Base-by-base conservation (phyloP, 2,329 filamentous ascomycete genomes). In the Uncinocarpus reesii region DNA sequence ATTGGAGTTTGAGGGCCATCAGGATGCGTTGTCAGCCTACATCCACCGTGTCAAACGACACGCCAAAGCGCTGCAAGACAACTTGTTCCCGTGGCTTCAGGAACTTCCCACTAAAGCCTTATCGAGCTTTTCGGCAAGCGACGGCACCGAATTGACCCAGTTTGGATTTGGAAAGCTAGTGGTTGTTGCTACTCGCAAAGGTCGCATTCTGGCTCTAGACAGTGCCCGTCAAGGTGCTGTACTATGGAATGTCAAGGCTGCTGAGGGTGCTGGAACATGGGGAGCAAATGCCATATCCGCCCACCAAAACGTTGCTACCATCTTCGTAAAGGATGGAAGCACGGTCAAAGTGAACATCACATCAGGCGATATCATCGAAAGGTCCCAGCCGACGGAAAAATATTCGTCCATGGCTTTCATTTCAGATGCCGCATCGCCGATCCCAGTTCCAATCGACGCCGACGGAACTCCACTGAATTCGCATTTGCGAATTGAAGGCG, bases 161-260 rank as follows among this genome's bases (percentile, higher is more conserved):
- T 96, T 96, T 63, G 90, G 90, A 3, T 90, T 95, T 66, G 83
- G 86, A 64, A 94, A 95, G 66, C 71, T 90, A 26, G 77, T 89
- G 4, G 73, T 95, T 49, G 71, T 95, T 43, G 88, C 83, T 4
- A 95, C 89, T 1, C 75, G 79, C 47, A 81, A 80, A 49, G 89
- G 89, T 11, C 81, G 84, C 55, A 69, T 96, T 15, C 84, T 89
- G 55, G 86, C 83, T 2, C 71, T 98, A 16, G 82, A 95, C 63
- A 79, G 82, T 28, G 86, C 81, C 20, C 81, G 81, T 51, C 74
- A 83, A 10, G 88, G 88, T 3, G 74, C 74, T 29, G 71, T 95
- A 7, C 66, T 85, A 15, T 96, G 92, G 92, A 83, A 78, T 38
- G 72, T 77, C 40, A 76, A 83, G 54, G 78, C 80, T 0, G 73